A percentile compares a stretch with the other conserved stretches of the same genome.
These are phyloP conservation scores for Lachnellula cervina DNA, from an alignment of 2,329 filamentous ascomycete genomes.

Conservation along the genomic window DNA sequence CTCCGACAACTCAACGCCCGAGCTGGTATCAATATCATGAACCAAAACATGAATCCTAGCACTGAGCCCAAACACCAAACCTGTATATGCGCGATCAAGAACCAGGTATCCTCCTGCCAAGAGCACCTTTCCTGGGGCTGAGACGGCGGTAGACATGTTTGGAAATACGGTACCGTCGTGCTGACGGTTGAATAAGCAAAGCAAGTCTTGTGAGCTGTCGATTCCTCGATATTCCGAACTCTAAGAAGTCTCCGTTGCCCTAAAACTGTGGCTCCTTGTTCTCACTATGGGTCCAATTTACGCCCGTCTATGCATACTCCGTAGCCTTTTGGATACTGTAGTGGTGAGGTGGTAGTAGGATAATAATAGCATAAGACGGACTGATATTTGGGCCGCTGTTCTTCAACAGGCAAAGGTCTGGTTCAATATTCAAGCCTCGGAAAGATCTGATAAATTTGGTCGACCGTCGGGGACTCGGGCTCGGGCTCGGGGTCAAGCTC, in stretches of 20 bases:
- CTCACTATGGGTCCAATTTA: not conserved
- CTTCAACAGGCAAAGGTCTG: not conserved
- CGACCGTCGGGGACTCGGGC: too few species aligned
- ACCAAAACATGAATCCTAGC: slow-evolving; percentile 64
- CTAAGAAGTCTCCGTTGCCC: not conserved
- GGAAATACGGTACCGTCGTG: not conserved
- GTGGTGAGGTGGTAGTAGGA: not conserved
- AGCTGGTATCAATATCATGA: slow-evolving; percentile 51
- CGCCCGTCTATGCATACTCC: not conserved
- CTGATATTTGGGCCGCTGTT: not conserved
- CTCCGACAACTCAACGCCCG: slow-evolving; percentile 61
- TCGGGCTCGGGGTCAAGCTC: too few species aligned
- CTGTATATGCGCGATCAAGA: slow-evolving; percentile 81
- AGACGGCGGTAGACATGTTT: slow-evolving; percentile 46
- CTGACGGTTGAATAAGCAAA: not conserved
- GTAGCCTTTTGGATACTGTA: not conserved
- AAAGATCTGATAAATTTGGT: not conserved
- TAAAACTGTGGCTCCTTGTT: not conserved
- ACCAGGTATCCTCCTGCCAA: slow-evolving; percentile 93
- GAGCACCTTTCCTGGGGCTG: slow-evolving; percentile 93
- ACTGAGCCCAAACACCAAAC: slow-evolving; percentile 63
- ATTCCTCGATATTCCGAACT: slow-evolving; percentile 4
- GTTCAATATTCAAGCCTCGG: not conserved
- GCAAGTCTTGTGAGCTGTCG: not conserved
- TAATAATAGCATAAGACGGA: not conserved